Evolutionary conservation across 202 grass and related monocot species (phyloP).

Genomic region (Panicum hallii): DNA sequence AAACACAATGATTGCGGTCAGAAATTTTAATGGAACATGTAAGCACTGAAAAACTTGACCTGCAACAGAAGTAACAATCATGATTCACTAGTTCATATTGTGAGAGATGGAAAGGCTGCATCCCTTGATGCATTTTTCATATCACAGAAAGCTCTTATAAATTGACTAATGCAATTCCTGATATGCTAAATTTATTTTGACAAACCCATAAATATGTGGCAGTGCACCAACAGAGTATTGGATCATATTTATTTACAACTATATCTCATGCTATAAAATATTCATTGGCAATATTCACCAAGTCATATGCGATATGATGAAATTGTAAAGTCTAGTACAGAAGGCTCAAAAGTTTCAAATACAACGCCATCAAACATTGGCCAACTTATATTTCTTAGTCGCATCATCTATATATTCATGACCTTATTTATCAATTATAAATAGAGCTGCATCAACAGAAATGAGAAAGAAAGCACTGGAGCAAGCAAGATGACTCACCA

Average conservation of each 20-base stretch:
- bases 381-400: conserved; percentile 14
- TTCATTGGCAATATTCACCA: not conserved
- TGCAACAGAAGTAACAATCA: conserved; percentile 28
- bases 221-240: not conserved
- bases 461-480: conserved; percentile 24
- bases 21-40: conserved; percentile 27
- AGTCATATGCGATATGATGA: not conserved
- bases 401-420: conserved; percentile 2
- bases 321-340: not conserved
- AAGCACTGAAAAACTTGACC: conserved; percentile 14
- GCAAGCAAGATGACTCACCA: conserved; percentile 49
- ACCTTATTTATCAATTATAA: not conserved
- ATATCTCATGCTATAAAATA: not conserved
- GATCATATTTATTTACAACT: not conserved
- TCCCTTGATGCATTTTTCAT: conserved; percentile 12
- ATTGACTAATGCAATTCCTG: not conserved
- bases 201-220: not conserved
- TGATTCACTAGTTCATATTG: conserved; percentile 23
- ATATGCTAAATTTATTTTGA: not conserved
- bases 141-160: not conserved
- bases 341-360: conserved; percentile 15
- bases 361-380: not conserved
- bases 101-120: not conserved
- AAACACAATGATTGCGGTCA: conserved; percentile 44
- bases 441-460: conserved; percentile 19